Evolutionary conservation across 306 rosid genomes (phyloP), one percentile per base, ranked within the genome.

Genomic region (Sicyos edulis): DNA sequence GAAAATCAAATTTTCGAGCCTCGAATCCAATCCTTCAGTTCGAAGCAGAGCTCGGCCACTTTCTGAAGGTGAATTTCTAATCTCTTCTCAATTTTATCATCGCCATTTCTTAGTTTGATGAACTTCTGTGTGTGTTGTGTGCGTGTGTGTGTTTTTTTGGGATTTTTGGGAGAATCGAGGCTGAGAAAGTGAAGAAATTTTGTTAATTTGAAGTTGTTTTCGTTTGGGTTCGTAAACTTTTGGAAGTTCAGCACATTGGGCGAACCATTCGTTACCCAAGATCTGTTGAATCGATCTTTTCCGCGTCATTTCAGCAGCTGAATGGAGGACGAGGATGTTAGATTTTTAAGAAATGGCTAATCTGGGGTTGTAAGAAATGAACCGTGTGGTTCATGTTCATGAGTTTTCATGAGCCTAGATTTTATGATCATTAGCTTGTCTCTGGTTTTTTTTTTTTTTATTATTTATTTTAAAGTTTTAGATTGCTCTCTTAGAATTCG

Each of bases 11-110:
- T 26, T 19, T 49, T n/a, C 3, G 22, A 71, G n/a, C 3, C 34
- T 73, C 42, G 58, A 21, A 51, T 73, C 42, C 68, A 37, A 60
- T 69, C 58, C 20, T 53, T 45, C 14, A 24, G 15, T 17, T 8
- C 13, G n/a, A 19, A 64, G 40, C 72, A 21, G 20, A 32, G 21
- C 29, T 71, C 55, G 16, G 4, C 49, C 58, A 32, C 12, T 40
- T 70, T 65, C 64, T 44, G 26, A 57, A 55, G 40, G 66, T 76
- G 91, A 90, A 83, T 74, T 10, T 62, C 67, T 34, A 67, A 75
- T 78, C 56, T 53, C 59, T 72, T 65, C 47, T 73, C 76, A 52
- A 77, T 58, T 63, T 42, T 45, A 10, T 53, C 62, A 32, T 53
- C 10, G 6, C 24, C 50, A 13, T 15, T 52, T 64, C 53, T 29